Percentiles rank a stretch among this genome's conserved stretches.
phyloP scores from a whole-genome alignment of 2,329 filamentous ascomycete genomes.

The Hypoxylon sp. region DNA sequence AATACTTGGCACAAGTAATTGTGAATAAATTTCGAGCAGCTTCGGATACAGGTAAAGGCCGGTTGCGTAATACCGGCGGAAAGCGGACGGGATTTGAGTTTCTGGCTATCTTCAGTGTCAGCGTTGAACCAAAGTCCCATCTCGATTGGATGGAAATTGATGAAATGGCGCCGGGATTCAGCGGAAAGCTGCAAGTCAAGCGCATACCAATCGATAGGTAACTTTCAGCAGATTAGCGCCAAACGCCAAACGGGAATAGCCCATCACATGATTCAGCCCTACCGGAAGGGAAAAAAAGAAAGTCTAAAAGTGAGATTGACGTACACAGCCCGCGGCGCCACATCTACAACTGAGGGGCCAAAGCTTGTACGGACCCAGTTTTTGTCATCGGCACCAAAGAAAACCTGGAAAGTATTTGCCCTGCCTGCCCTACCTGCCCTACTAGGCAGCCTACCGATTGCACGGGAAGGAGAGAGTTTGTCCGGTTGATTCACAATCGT shows the following conservation, averaged over 20 bases:
- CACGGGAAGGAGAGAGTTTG: slow-evolving; percentile 9
- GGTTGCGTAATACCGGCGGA: neutral
- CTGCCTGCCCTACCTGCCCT: neutral
- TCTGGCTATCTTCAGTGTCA: neutral
- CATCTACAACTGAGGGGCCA: slow-evolving; percentile 28
- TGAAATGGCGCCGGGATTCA: slow-evolving; percentile 27
- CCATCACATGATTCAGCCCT: slow-evolving; percentile 51
- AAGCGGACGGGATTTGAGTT: neutral
- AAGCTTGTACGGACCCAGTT: slow-evolving; percentile 28
- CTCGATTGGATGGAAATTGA: slow-evolving; percentile 35
- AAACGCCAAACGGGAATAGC: slow-evolving; percentile 24
- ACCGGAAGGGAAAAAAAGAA: slow-evolving; percentile 35
- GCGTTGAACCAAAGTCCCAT: slow-evolving; percentile 32
- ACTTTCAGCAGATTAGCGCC: slow-evolving; percentile 19
- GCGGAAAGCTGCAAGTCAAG: slow-evolving; percentile 28
- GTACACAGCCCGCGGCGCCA: slow-evolving; percentile 41
- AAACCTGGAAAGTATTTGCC: slow-evolving; percentile 1
- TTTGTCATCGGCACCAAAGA: slow-evolving; percentile 16
- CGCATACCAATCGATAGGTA: neutral
- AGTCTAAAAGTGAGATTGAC: slow-evolving; percentile 32
- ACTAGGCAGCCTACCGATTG: neutral
- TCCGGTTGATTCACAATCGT: slow-evolving; percentile 1
- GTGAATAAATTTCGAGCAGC: neutral
- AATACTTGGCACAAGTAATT: neutral
- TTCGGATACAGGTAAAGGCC: neutral